Evolutionary conservation across 2,329 filamentous ascomycete genomes (phyloP).

Genomic region (Calonectria ilicicola): DNA sequence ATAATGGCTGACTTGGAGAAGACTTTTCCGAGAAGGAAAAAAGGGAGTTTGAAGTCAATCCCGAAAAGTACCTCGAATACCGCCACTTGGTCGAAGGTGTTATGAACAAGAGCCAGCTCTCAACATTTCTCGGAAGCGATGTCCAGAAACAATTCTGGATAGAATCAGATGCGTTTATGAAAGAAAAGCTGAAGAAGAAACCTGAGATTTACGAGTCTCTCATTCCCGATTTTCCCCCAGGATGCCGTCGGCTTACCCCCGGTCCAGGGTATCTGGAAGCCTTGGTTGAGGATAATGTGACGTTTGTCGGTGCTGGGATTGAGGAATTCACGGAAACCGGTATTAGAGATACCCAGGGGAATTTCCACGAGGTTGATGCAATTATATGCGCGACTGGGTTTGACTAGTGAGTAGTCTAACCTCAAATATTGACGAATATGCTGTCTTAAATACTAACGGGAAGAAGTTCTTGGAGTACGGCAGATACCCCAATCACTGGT

Average conservation of each 20-base stretch:
- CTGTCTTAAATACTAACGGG: neutral
- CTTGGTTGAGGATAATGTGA: constrained; percentile 14
- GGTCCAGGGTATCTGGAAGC: constrained; percentile 20
- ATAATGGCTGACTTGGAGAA: neutral
- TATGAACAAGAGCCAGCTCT: constrained; percentile 20
- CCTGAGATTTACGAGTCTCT: neutral
- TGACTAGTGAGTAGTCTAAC: neutral
- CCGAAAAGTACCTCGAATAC: constrained; percentile 5
- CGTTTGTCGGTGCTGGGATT: constrained; percentile 1
- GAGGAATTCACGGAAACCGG: neutral
- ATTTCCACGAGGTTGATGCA: neutral
- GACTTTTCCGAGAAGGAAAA: neutral
- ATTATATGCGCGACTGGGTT: constrained; percentile 13
- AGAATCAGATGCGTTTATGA: constrained; percentile 11
- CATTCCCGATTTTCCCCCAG: neutral
- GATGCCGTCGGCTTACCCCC: constrained; percentile 9
- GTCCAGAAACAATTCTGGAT: constrained; percentile 16
- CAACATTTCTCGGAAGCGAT: constrained; percentile 10
- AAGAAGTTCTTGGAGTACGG: neutral
- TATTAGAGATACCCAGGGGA: neutral
- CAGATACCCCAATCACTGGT: constrained; percentile 2
- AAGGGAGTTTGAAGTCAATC: constrained; percentile 4
- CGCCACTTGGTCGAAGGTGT: constrained; percentile 13
- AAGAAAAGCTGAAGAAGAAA: neutral
- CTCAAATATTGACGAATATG: too few species aligned